phyloP scores from a whole-genome alignment of 2,329 filamentous ascomycete genomes.

The Fusarium sp. region DNA sequence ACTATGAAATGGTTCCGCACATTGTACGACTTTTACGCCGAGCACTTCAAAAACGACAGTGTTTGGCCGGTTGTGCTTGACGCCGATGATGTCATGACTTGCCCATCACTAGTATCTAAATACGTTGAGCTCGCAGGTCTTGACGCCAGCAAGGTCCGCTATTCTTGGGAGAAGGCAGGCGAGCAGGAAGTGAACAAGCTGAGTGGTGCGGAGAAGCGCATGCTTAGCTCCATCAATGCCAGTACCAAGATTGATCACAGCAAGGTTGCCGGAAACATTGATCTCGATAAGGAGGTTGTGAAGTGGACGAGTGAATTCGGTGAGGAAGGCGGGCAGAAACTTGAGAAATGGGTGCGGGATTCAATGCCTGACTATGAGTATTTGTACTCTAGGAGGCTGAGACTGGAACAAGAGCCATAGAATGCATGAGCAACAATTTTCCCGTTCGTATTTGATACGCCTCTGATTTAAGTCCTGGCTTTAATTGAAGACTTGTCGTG shows the following conservation, averaged over 20 bases:
- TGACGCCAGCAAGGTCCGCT: slow-evolving; percentile 27
- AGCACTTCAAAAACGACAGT: slow-evolving; percentile 22
- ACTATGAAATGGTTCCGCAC: slow-evolving; percentile 35
- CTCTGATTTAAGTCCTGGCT: too few relatives aligned
- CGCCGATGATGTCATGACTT: slow-evolving; percentile 40
- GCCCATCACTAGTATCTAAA: slow-evolving; percentile 26
- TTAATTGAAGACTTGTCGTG: too few relatives aligned
- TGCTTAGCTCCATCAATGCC: slow-evolving; percentile 37
- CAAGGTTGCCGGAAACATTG: slow-evolving; percentile 33
- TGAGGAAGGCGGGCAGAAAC: slow-evolving; percentile 16
- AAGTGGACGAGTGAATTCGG: slow-evolving; percentile 45
- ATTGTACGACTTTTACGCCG: slow-evolving; percentile 36
- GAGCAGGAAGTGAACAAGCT: slow-evolving; percentile 11
- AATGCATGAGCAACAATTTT: too few relatives aligned
- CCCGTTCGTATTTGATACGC: too few relatives aligned
- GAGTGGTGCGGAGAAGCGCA: slow-evolving; percentile 10
- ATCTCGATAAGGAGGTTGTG: slow-evolving; percentile 30
- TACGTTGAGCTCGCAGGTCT: slow-evolving; percentile 34
- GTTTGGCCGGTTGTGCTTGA: slow-evolving; percentile 42
- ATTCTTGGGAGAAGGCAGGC: slow-evolving; percentile 25
- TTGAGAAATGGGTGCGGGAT: slow-evolving; percentile 38
- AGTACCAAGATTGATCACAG: slow-evolving; percentile 24
- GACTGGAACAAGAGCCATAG: slow-evolving; percentile 4
- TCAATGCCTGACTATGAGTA: slow-evolving; percentile 37
- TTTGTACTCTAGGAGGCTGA: slow-evolving; percentile 33